Evolutionary conservation across 257 asterid genomes (phyloP).

Genomic region (Plantago major): DNA sequence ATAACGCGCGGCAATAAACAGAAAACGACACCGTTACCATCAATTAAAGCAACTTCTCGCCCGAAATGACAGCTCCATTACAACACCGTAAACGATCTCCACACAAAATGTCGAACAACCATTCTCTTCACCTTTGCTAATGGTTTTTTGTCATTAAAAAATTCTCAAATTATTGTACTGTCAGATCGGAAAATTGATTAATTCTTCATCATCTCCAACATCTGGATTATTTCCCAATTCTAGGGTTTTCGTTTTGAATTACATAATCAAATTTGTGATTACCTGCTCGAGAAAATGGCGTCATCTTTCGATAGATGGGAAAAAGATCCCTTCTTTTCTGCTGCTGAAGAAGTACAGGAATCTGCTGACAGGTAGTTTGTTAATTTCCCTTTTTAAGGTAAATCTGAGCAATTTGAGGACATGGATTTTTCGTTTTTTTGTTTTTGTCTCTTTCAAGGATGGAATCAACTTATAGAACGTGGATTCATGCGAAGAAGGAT

Average conservation of each 20-base stretch:
- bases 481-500: conserved; percentile 75
- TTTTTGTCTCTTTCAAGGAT: conserved; percentile 46
- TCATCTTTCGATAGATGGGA: conserved; percentile 88
- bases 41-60: background rate
- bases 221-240: too few species aligned
- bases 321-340: conserved; percentile 85
- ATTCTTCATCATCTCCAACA: too few species aligned
- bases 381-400: background rate
- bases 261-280: background rate
- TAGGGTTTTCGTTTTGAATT: too few species aligned
- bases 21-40: background rate
- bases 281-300: conserved; percentile 42
- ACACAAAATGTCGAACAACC: background rate
- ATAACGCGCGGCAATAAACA: too few species aligned
- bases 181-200: too few species aligned
- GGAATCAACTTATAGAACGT: conserved; percentile 87
- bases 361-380: conserved; percentile 75
- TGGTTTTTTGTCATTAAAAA: background rate
- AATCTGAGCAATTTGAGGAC: background rate
- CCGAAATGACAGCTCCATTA: background rate
- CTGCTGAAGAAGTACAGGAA: conserved; percentile 96
- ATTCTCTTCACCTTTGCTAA: background rate
- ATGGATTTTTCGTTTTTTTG: background rate
- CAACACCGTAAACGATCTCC: background rate
- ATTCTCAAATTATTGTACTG: too few species aligned